Conservation (phyloP, 768 basidiomycete genomes). For the Lanmaoa pseudosensibilis region DNA sequence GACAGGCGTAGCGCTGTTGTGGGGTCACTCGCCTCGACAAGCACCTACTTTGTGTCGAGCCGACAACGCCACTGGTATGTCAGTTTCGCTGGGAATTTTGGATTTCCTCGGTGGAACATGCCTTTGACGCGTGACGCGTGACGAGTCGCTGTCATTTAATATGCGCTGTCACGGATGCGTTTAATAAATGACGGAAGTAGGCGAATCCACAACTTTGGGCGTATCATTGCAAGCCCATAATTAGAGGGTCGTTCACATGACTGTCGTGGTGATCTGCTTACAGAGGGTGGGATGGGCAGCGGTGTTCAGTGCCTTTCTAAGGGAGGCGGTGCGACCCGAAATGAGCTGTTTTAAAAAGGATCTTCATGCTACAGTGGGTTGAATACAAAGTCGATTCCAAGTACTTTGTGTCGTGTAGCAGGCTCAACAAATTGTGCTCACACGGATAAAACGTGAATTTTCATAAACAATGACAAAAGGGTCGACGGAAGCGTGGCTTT, state of each 20-base stretch:
- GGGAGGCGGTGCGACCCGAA: too few species aligned
- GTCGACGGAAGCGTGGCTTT: slow-evolving; percentile 9
- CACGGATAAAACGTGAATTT: not conserved
- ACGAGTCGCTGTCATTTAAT: not conserved
- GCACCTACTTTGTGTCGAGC: too few species aligned
- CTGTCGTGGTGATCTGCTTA: not conserved
- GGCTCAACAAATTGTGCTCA: too few species aligned
- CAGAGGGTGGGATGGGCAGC: not conserved
- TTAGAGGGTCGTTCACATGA: slow-evolving; percentile 1
- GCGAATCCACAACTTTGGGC: not conserved
- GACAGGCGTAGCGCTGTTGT: not conserved
- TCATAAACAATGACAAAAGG: not conserved
- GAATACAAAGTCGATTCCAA: too few species aligned
- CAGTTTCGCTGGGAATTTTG: not conserved
- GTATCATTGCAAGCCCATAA: not conserved
- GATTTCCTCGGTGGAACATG: not conserved
- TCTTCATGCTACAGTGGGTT: too few species aligned
- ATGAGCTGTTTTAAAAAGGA: too few species aligned
- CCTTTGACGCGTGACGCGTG: too few species aligned
- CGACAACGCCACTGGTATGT: not conserved
- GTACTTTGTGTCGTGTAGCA: not conserved
- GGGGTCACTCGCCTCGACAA: too few species aligned
- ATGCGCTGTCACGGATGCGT: slow-evolving; percentile 1
- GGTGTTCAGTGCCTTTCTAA: too few species aligned
- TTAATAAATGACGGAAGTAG: slow-evolving; percentile 11